Evolutionary conservation across 176 grass and related monocot genomes (phyloP).

Genomic region (Triticum urartu): DNA sequence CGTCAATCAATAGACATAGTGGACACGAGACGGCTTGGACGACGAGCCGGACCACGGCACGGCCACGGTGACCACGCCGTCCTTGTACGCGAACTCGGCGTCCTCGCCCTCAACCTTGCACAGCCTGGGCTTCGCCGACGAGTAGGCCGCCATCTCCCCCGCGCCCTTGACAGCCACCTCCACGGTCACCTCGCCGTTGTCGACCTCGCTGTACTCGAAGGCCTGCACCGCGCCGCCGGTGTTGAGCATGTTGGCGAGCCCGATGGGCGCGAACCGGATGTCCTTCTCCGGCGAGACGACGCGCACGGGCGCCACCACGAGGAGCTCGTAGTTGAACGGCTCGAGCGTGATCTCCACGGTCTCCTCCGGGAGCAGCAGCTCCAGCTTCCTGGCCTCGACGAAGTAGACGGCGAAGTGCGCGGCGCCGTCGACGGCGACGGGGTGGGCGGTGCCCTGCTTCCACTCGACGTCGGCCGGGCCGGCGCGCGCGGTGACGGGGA

Average conservation of each 20-base stretch:
- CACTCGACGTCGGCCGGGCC: constrained; percentile 77
- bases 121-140: constrained; percentile 47
- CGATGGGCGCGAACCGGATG: constrained; percentile 66
- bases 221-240: constrained; percentile 66
- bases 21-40: constrained; percentile 44
- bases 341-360: constrained; percentile 58
- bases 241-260: constrained; percentile 90
- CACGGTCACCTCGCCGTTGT: not conserved
- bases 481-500: constrained; percentile 40
- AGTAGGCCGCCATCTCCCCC: constrained; percentile 64
- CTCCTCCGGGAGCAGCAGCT: constrained; percentile 47
- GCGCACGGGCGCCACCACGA: constrained; percentile 71
- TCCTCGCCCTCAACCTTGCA: constrained; percentile 69
- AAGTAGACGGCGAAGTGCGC: constrained; percentile 60
- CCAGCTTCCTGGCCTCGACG: constrained; percentile 39
- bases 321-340: constrained; percentile 80
- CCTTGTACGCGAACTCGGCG: constrained; percentile 45
- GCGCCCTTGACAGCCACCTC: constrained; percentile 65
- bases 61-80: constrained; percentile 50
- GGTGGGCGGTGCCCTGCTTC: constrained; percentile 28
- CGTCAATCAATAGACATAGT: constrained; percentile 61
- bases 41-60: constrained; percentile 79
- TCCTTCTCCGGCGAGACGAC: not conserved
- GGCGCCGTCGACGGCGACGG: constrained; percentile 38
- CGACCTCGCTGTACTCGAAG: constrained; percentile 20